phyloP scores from a whole-genome alignment of 441 rosid species.

The Pelargonium australe region DNA sequence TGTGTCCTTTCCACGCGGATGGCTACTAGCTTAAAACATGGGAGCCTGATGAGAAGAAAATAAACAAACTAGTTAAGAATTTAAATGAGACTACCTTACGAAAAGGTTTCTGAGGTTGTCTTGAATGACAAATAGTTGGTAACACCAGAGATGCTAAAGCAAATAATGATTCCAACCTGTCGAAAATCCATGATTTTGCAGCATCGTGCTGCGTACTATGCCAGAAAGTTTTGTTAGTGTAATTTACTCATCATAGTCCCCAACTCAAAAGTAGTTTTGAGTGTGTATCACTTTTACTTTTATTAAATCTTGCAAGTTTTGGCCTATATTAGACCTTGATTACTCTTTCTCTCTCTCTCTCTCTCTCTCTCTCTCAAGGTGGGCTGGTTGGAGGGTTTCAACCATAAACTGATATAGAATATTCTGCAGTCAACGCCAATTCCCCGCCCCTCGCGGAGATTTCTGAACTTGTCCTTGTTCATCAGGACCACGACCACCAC shows the following conservation, averaged over 20 bases:
- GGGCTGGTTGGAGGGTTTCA: neutral
- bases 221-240: neutral
- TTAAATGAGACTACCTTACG: no score
- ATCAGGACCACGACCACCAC: neutral
- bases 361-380: neutral
- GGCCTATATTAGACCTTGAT: neutral
- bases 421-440: constrained; percentile 10
- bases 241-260: neutral
- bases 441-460: constrained; percentile 4
- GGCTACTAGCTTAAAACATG: no score
- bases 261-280: neutral
- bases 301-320: neutral
- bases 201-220: neutral
- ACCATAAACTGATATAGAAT: constrained; percentile 13
- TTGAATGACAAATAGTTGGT: no score
- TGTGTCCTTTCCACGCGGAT: no score
- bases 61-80: no score
- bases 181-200: neutral
- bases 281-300: neutral
- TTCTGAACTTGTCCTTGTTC: constrained; percentile 16
- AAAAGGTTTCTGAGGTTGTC: no score
- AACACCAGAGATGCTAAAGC: no score
- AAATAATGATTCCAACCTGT: neutral
- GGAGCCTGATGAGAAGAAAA: no score
- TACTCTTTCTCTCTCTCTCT: neutral